Conservation (phyloP, 2,329 filamentous ascomycete genomes). For the Hypoxylon sp. region DNA sequence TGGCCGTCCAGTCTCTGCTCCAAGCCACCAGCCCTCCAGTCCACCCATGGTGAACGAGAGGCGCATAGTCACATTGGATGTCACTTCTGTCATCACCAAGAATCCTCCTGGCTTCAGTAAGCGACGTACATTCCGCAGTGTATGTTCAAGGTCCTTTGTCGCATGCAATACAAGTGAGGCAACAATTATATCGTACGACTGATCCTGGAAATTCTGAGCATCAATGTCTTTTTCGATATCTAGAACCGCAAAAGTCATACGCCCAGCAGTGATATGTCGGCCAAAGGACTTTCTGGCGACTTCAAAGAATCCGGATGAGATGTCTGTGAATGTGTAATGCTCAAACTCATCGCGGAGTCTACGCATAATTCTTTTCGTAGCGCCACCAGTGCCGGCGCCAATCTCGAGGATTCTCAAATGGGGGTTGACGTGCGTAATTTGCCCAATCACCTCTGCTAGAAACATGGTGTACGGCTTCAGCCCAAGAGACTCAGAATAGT, state of each 20-base stretch:
- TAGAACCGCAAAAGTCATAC: neutral
- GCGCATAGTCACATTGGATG: too few species aligned
- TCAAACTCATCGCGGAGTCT: too few species aligned
- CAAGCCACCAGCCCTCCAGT: too few species aligned
- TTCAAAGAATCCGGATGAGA: conserved; percentile 3
- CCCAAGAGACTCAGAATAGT: too few species aligned
- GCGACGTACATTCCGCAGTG: neutral
- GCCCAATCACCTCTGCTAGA: too few species aligned
- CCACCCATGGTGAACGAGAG: too few species aligned
- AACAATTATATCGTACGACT: neutral
- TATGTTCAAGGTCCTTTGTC: neutral
- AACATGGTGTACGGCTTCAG: too few species aligned
- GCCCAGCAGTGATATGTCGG: neutral
- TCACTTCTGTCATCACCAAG: neutral
- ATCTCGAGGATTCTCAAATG: too few species aligned
- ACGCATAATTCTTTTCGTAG: too few species aligned
- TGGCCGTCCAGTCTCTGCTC: too few species aligned
- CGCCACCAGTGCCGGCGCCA: too few species aligned
- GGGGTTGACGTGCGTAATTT: too few species aligned
- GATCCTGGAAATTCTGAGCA: neutral
- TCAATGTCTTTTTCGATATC: neutral
- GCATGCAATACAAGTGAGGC: conserved; percentile 1
- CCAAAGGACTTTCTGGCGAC: neutral
- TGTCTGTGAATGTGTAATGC: neutral
- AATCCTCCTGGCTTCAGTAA: neutral